phyloP scores from a whole-genome alignment of 352 stramenopile species.

The Globisporangium uncinulatum region DNA sequence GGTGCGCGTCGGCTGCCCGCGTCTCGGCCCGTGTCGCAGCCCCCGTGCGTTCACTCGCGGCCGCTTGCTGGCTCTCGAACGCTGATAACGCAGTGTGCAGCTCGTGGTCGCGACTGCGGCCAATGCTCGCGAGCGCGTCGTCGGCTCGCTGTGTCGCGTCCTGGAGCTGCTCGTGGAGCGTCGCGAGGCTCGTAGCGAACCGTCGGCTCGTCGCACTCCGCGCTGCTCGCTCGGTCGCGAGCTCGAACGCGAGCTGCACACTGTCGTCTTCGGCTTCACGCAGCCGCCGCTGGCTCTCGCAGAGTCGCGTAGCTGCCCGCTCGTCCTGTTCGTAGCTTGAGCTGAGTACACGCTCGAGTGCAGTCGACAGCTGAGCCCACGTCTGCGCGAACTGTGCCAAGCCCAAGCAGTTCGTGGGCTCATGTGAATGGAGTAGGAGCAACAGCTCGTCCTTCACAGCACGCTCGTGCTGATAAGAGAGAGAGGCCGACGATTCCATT shows the following conservation, averaged over 20 bases:
- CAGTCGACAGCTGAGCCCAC: constrained; percentile 37
- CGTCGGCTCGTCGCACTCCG: constrained; percentile 22
- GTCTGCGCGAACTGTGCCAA: constrained; percentile 28
- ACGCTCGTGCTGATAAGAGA: constrained; percentile 30
- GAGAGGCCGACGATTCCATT: neutral
- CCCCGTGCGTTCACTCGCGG: constrained; percentile 28
- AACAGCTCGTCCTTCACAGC: constrained; percentile 31
- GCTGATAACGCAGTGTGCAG: constrained; percentile 10
- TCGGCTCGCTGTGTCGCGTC: constrained; percentile 30
- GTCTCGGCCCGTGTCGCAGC: constrained; percentile 21
- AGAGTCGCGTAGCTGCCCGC: constrained; percentile 17
- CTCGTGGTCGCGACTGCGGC: constrained; percentile 40
- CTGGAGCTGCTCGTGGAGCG: constrained; percentile 39
- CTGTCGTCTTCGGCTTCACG: constrained; percentile 59
- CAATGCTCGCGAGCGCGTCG: constrained; percentile 28
- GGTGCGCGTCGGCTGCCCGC: constrained; percentile 32
- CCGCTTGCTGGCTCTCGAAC: constrained; percentile 14
- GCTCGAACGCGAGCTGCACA: constrained; percentile 55
- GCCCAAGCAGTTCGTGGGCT: constrained; percentile 12
- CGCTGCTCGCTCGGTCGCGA: constrained; percentile 29
- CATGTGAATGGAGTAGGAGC: constrained; percentile 22
- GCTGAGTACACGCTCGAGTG: constrained; percentile 28
- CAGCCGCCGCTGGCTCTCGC: constrained; percentile 48
- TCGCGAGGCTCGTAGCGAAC: constrained; percentile 25
- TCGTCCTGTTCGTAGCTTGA: constrained; percentile 61